These are phyloP conservation scores for Hypholoma fasciculare DNA, from an alignment of 768 basidiomycete genomes.

Conservation along the genomic window DNA sequence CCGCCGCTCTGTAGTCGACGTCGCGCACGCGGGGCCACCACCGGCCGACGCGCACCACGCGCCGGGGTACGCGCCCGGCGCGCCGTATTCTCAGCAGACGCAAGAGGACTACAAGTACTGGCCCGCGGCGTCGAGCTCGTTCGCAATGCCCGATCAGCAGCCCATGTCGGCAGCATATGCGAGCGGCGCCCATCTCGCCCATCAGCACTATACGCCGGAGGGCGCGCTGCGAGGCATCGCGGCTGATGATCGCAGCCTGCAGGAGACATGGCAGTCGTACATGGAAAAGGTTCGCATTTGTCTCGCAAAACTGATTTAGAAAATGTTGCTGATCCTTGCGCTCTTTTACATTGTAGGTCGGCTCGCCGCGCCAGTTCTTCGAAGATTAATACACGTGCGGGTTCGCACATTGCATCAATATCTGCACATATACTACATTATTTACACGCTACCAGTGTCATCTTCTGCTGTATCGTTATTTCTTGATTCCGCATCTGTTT, in stretches of 20 bases:
- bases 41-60: background rate
- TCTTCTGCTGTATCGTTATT: no score
- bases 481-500: no score
- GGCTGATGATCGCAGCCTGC: constrained; percentile 54
- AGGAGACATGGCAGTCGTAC: constrained; percentile 73
- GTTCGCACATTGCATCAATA: background rate
- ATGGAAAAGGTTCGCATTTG: constrained; percentile 49
- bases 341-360: constrained; percentile 31
- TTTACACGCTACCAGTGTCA: no score
- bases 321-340: background rate
- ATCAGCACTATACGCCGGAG: constrained; percentile 47
- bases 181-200: constrained; percentile 21
- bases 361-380: constrained; percentile 41
- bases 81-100: constrained; percentile 2
- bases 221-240: constrained; percentile 46
- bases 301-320: background rate
- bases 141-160: constrained; percentile 24
- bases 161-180: constrained; percentile 13
- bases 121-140: constrained; percentile 27
- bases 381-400: constrained; percentile 26
- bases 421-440: background rate
- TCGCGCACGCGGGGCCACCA: constrained; percentile 13
- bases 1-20: constrained; percentile 17
- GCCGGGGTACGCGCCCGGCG: no score
- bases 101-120: constrained; percentile 29